Evolutionary conservation across 2,329 filamentous ascomycete species (phyloP), one percentile per base, ranked within the genome.

Genomic region (Coniochaeta prunicola): DNA sequence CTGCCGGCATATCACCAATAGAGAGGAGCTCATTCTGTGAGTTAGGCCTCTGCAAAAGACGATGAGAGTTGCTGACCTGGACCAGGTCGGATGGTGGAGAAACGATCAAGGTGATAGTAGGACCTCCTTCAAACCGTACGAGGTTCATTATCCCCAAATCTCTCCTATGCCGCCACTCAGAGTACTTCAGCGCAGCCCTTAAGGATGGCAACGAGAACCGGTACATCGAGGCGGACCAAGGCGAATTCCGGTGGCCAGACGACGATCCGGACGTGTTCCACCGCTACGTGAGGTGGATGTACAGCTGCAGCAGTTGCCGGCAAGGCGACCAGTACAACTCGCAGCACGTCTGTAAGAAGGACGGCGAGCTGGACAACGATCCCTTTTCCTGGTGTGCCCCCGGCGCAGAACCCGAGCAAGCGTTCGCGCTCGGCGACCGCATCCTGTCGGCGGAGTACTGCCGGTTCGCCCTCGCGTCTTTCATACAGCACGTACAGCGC

Each of bases 231-330:
- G 58, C 59, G 34, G 17, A 45, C 26, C 54, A 59, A 12, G 56
- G 59, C 54, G 59, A 59, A 53, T 59, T 62, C 42, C 21, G 54
- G 33, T 54, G 62, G 36, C 53, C 58, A 13, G 60, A 62, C 5
- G 59, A 59, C 45, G 56, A 62, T 24, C 56, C 62, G 31, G 59
- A 59, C 17, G 57, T 56, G 4, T 59, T 63, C 38, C 36, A 57
- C 40, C 60, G 57, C 33, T 62, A 57, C 45, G 58, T 59, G 24
- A 31, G 34, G 26, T 63, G 62, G 62, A 56, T 63, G 9, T 63
- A 63, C 48, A 40, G 40, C 34, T 63, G 60, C 45, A 36, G 34
- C 19, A 31, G 31, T 24, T 63, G 62, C 57, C 58, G 62, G 40
- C 36, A 33, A 31, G 36, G 34, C 6, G 34, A 21, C 15, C 2